Conservation (phyloP, 2,329 filamentous ascomycete species). For the Anisogramma anomala region DNA sequence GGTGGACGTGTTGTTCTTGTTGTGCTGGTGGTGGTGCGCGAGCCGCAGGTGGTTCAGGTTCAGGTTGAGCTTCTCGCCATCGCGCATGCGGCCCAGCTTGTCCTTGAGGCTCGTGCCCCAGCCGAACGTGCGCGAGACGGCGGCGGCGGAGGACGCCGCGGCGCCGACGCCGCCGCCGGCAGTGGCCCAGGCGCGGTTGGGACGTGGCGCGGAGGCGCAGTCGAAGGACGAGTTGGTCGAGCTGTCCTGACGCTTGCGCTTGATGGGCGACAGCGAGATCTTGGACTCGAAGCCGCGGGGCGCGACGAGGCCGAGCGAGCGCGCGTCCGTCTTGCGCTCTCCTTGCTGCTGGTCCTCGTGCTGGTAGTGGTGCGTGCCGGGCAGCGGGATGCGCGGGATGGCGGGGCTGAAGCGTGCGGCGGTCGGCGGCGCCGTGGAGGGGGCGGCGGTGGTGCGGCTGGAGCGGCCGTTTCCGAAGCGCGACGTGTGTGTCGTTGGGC, state of each 20-base stretch:
- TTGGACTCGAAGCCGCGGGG: conserved; percentile 29
- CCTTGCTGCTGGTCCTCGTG: conserved; percentile 16
- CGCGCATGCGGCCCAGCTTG: conserved; percentile 50
- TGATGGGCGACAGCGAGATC: conserved; percentile 47
- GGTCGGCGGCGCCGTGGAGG: conserved; percentile 9
- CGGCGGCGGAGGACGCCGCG: not conserved
- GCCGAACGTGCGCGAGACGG: conserved; percentile 28
- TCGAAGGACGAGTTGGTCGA: conserved; percentile 17
- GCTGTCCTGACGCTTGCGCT: conserved; percentile 47
- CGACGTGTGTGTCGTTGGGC: conserved; percentile 11
- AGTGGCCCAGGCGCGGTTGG: not conserved
- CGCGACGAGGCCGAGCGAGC: conserved; percentile 31
- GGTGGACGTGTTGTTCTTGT: conserved; percentile 20
- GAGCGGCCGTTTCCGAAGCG: conserved; percentile 6
- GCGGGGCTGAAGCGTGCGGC: conserved; percentile 12
- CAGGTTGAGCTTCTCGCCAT: conserved; percentile 38
- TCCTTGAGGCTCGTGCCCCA: conserved; percentile 46
- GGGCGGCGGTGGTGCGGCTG: not conserved
- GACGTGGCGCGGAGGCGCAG: not conserved
- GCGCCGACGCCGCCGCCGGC: not conserved
- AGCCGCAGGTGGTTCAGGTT: not conserved
- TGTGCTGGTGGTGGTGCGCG: conserved; percentile 4
- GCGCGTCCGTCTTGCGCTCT: conserved; percentile 30
- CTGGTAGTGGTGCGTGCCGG: conserved; percentile 6
- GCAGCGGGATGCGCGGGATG: conserved; percentile 10